Base-by-base conservation (phyloP, 495 filamentous ascomycete species). In the Penicillium tannophilum region DNA sequence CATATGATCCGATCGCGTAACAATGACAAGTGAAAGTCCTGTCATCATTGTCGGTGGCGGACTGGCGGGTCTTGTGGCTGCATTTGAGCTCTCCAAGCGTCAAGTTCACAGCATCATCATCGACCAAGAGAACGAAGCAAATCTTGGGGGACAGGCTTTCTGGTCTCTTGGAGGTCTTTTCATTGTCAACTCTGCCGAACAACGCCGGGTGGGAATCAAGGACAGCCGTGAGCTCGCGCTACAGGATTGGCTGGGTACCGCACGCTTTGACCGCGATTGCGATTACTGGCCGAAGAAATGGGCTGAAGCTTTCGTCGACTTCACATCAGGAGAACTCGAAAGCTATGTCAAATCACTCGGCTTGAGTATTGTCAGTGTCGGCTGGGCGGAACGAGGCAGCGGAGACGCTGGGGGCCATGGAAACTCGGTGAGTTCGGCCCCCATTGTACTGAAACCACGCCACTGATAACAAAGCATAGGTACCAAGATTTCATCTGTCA, bases 201-300 rank as follows among this genome's bases (percentile, higher is more conserved):
- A 54, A 16, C 52, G 52, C 3, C 36, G 35, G n/a, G 33, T 17
- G 9, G 36, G 52, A 4, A 54, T 54, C 10, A 54, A 43, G 36
- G 52, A 54, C 36, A 54, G 52, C 16, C 36, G 36, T 19, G 52
- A 54, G 30, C 20, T 54, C 11, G 52, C 52, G 23, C 23, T 54
- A 23, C 52, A 54, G 36, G 52, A 54, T 20, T 54, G 52, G 52
- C 30, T 54, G 6, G 33, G 52, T 9, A 54, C 52, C 3, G 52
- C 52, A 9, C n/a, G 23, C 24, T 54, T 54, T 43, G 52, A 54
- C n/a, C 52, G 52, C 4, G 52, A 54, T 7, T 54, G 52, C 16
- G 52, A 54, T 24, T 54, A 54, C 36, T 54, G 52, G 52, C 52
- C 52, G 8, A 54, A 36, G 23, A 54, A 54, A 30, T 54, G 52